Evolutionary conservation across 768 basidiomycete species (phyloP).

Genomic region (Hortiboletus campestris): DNA sequence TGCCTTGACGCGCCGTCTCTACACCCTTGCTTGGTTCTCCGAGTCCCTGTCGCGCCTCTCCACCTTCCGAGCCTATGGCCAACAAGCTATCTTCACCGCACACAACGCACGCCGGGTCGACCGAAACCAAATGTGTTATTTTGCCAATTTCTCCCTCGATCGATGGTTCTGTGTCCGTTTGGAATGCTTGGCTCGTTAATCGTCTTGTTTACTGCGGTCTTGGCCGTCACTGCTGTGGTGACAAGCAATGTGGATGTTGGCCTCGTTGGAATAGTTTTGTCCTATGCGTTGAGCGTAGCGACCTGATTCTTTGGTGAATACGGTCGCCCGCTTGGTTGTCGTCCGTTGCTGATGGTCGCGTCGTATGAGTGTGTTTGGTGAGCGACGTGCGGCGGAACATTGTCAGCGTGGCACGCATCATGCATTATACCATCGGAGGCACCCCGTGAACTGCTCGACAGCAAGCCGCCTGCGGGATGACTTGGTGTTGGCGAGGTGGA

Average conservation of each 20-base stretch:
- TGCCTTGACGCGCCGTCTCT: slow-evolving; percentile 82
- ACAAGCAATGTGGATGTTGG: slow-evolving; percentile 81
- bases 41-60: slow-evolving; percentile 72
- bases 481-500: slow-evolving; percentile 69
- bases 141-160: slow-evolving; percentile 71
- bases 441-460: slow-evolving; percentile 60
- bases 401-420: slow-evolving; percentile 82
- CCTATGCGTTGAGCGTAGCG: slow-evolving; percentile 81
- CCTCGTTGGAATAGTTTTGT: slow-evolving; percentile 79
- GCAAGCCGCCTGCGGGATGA: slow-evolving; percentile 60
- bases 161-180: slow-evolving; percentile 82
- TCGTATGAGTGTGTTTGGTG: slow-evolving; percentile 58
- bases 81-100: slow-evolving; percentile 63
- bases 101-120: slow-evolving; percentile 76
- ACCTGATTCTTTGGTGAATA: slow-evolving; percentile 63
- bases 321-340: slow-evolving; percentile 15
- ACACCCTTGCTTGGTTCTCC: slow-evolving; percentile 86
- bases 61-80: slow-evolving; percentile 78
- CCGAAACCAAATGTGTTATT: slow-evolving; percentile 76
- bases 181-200: slow-evolving; percentile 80
- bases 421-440: slow-evolving; percentile 83
- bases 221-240: slow-evolving; percentile 66
- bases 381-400: slow-evolving; percentile 90
- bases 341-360: not conserved
- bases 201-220: slow-evolving; percentile 65